A percentile compares a stretch with the other conserved stretches of the same genome.
phyloP scores from a whole-genome alignment of 306 rosid genomes.

The Prunus mongolica region DNA sequence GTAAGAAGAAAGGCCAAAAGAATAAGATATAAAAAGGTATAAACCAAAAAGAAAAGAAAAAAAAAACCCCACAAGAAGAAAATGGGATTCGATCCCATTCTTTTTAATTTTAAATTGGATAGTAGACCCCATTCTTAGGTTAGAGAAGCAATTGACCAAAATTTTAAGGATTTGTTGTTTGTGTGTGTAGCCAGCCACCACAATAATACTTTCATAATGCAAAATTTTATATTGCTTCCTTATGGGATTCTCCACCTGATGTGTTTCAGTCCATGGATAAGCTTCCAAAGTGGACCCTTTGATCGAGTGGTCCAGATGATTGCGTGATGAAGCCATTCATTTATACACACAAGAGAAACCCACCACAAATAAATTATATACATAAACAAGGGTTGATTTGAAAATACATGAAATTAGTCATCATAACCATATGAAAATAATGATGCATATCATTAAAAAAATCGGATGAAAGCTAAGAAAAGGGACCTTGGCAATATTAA shows the following conservation, averaged over 20 bases:
- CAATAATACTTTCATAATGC: conserved; percentile 15
- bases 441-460: conserved; percentile 3
- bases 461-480: not conserved
- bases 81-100: not conserved
- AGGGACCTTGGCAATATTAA: not conserved
- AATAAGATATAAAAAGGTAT: too few relatives aligned
- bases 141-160: conserved; percentile 11
- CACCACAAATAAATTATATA: conserved; percentile 1
- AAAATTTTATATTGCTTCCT: not conserved
- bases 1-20: too few relatives aligned
- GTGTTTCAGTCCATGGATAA: conserved; percentile 7
- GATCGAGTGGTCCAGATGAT: conserved; percentile 14
- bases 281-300: not conserved
- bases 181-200: conserved; percentile 4
- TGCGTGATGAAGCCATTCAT: not conserved
- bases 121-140: not conserved
- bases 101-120: not conserved
- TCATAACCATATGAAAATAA: not conserved
- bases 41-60: not conserved
- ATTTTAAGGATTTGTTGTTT: not conserved
- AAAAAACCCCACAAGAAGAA: not conserved
- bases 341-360: not conserved
- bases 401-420: not conserved
- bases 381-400: too few relatives aligned
- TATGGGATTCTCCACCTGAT: conserved; percentile 16